Evolutionary conservation across 306 rosid genomes (phyloP).

Genomic region (Rosa rugosa): DNA sequence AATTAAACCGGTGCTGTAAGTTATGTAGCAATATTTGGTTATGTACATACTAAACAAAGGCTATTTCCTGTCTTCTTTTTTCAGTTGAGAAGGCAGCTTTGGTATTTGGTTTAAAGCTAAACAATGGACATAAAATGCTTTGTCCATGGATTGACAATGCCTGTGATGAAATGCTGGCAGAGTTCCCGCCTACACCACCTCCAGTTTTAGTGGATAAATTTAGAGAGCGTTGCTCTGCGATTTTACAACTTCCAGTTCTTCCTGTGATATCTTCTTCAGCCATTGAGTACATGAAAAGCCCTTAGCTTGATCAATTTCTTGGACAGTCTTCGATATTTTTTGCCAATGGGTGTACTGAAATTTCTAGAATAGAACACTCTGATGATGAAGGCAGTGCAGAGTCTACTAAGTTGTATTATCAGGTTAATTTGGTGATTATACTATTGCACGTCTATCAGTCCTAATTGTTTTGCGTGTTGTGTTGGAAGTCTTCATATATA

Average conservation of each 20-base stretch:
- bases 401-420: conserved; percentile 55
- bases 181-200: conserved; percentile 73
- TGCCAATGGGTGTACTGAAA: conserved; percentile 40
- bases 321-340: conserved; percentile 42
- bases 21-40: not conserved
- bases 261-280: conserved; percentile 67
- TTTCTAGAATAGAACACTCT: conserved; percentile 41
- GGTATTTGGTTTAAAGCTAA: conserved; percentile 89
- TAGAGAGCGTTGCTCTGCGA: conserved; percentile 56
- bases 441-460: not conserved
- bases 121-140: conserved; percentile 83
- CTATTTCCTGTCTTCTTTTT: conserved; percentile 19
- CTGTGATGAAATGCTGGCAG: conserved; percentile 72
- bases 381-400: conserved; percentile 50
- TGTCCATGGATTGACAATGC: conserved; percentile 94
- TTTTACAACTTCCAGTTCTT: conserved; percentile 65
- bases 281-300: conserved; percentile 50
- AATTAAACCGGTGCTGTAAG: not conserved
- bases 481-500: not conserved
- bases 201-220: conserved; percentile 61
- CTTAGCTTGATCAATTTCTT: conserved; percentile 66
- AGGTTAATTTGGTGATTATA: conserved; percentile 51
- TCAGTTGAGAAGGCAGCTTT: conserved; percentile 94
- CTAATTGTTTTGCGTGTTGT: not conserved
- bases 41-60: conserved; percentile 24